Percentiles rank a stretch among this genome's conserved stretches.
phyloP scores from a whole-genome alignment of 192 early-diverging fungal species.

The Podila clonocystis region DNA sequence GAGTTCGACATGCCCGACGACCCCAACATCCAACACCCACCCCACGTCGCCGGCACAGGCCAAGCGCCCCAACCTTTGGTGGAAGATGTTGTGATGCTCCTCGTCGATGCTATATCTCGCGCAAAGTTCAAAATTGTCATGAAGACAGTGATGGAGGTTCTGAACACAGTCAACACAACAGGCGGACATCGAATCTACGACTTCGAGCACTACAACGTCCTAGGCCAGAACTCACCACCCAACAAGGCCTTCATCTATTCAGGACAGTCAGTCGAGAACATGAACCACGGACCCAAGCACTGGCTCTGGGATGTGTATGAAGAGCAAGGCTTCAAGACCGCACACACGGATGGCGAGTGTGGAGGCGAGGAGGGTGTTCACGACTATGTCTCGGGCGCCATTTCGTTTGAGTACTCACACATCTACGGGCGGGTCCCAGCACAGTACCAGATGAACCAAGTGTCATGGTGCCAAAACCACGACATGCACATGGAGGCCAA shows the following conservation, averaged over 20 bases:
- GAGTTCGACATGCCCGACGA: slow-evolving; percentile 27
- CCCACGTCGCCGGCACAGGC: slow-evolving; percentile 15
- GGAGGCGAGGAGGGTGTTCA: slow-evolving; percentile 35
- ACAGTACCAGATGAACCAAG: slow-evolving; percentile 41
- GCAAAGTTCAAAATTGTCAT: slow-evolving; percentile 37
- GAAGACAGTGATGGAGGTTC: slow-evolving; percentile 24
- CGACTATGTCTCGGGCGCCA: slow-evolving; percentile 32
- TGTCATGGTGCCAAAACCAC: slow-evolving; percentile 41
- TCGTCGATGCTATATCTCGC: slow-evolving; percentile 47
- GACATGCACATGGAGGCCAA: slow-evolving; percentile 31
- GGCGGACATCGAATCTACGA: slow-evolving; percentile 29
- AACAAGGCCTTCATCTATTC: slow-evolving; percentile 55
- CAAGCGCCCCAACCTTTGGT: slow-evolving; percentile 33
- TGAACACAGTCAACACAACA: slow-evolving; percentile 11
- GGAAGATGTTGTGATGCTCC: slow-evolving; percentile 50
- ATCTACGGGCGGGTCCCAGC: slow-evolving; percentile 20
- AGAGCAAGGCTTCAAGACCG: slow-evolving; percentile 45
- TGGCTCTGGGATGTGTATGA: slow-evolving; percentile 53
- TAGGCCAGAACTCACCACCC: slow-evolving; percentile 48
- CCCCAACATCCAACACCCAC: slow-evolving; percentile 2
- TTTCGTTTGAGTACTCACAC: slow-evolving; percentile 30
- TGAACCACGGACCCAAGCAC: slow-evolving; percentile 26
- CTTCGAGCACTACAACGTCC: slow-evolving; percentile 47
- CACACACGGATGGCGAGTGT: slow-evolving; percentile 51
- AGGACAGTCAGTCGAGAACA: slow-evolving; percentile 50